Percentiles rank a stretch among this genome's conserved stretches.
phyloP scores from a whole-genome alignment of 2,329 filamentous ascomycete genomes.

The Trichoderma koningiopsis region DNA sequence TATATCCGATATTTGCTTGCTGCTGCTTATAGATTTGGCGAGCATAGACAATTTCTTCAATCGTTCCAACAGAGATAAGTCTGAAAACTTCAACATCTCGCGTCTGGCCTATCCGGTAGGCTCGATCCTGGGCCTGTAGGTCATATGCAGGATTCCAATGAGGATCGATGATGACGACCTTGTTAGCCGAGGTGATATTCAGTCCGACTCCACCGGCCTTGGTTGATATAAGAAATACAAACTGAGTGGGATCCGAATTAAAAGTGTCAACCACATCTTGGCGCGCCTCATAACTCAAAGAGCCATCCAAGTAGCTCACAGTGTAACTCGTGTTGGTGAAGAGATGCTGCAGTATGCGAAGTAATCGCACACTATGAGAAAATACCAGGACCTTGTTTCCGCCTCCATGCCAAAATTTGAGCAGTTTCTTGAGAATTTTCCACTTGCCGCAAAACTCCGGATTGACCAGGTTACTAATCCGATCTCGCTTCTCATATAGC shows the following conservation, averaged over 20 bases:
- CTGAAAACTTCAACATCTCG: constrained; percentile 95
- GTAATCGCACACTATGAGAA: constrained; percentile 82
- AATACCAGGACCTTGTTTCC: constrained; percentile 96
- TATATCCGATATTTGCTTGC: constrained; percentile 97
- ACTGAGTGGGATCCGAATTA: constrained; percentile 83
- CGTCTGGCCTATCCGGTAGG: constrained; percentile 91
- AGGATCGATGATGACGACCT: constrained; percentile 94
- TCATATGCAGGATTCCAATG: constrained; percentile 98
- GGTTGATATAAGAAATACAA: constrained; percentile 95
- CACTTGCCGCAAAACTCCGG: constrained; percentile 96
- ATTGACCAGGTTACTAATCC: constrained; percentile 78
- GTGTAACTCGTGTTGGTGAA: constrained; percentile 90
- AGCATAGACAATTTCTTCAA: constrained; percentile 96
- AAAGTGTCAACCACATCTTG: constrained; percentile 84
- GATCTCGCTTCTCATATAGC: constrained; percentile 74
- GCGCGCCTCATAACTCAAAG: constrained; percentile 79
- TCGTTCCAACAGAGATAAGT: constrained; percentile 84
- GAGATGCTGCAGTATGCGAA: constrained; percentile 81
- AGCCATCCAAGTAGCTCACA: constrained; percentile 86
- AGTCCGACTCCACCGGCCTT: constrained; percentile 90
- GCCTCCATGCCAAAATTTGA: constrained; percentile 86
- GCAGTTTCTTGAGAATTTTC: constrained; percentile 83
- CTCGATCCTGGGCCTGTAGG: constrained; percentile 92
- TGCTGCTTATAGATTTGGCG: constrained; percentile 99
- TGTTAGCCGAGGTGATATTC: constrained; percentile 97